These are phyloP conservation scores for Rosa chinensis DNA, from an alignment of 306 rosid species.

Conservation along the genomic window DNA sequence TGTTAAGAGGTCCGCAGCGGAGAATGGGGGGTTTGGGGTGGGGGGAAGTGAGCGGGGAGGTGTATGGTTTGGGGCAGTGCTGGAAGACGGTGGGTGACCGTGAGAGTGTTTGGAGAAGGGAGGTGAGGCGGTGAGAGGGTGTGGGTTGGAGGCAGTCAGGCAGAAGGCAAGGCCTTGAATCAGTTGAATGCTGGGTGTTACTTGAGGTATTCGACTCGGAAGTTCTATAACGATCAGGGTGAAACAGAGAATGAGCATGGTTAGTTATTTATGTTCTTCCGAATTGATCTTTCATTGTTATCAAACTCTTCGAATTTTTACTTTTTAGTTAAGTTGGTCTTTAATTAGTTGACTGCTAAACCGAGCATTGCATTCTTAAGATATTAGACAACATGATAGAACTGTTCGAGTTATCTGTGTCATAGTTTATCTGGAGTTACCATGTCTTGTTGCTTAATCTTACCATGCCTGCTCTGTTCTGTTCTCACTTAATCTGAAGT, in stretches of 20 bases:
- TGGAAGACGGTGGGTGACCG: conserved; percentile 59
- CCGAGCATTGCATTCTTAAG: no score
- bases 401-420: no score
- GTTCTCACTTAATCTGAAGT: no score
- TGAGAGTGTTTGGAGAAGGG: conserved; percentile 68
- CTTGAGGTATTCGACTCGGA: conserved; percentile 65
- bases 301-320: not conserved
- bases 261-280: conserved; percentile 11
- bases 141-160: conserved; percentile 51
- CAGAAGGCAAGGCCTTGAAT: conserved; percentile 70
- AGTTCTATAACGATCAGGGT: conserved; percentile 41
- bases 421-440: no score
- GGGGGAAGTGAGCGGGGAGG: conserved; percentile 44
- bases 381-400: no score
- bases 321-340: no score
- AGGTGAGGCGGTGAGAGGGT: conserved; percentile 30
- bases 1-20: conserved; percentile 33
- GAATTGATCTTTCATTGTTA: not conserved
- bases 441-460: no score
- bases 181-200: conserved; percentile 88
- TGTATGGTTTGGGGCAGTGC: conserved; percentile 78
- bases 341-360: no score
- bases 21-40: conserved; percentile 44
- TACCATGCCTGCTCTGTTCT: no score
- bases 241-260: conserved; percentile 31